Evolutionary conservation across 306 rosid genomes (phyloP).

Genomic region (Quillaja saponaria): DNA sequence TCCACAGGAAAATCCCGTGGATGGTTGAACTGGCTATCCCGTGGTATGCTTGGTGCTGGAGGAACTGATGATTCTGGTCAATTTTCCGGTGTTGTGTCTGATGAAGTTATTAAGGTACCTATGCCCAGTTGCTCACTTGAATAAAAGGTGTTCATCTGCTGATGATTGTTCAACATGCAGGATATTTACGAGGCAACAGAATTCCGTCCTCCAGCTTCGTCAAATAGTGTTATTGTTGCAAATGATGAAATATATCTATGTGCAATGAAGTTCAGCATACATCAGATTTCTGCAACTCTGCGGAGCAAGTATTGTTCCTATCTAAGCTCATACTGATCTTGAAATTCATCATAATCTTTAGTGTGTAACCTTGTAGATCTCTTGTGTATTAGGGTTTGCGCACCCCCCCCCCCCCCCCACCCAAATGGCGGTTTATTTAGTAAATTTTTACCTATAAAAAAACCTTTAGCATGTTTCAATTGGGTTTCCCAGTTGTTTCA

Average conservation of each 20-base stretch:
- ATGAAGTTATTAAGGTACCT: slow-evolving; percentile 79
- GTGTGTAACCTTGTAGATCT: too few species aligned
- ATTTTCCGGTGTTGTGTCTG: slow-evolving; percentile 94
- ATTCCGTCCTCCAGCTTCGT: slow-evolving; percentile 66
- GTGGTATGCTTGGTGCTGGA: slow-evolving; percentile 98
- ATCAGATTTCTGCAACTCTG: slow-evolving; percentile 61
- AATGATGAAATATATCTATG: slow-evolving; percentile 55
- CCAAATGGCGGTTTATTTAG: too few species aligned
- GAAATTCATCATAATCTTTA: too few species aligned
- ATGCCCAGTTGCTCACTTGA: too few species aligned
- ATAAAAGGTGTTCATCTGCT: too few species aligned
- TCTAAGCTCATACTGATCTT: too few species aligned
- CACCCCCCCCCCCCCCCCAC: too few species aligned
- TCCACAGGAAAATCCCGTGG: slow-evolving; percentile 65
- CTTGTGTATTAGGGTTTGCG: too few species aligned
- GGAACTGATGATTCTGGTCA: slow-evolving; percentile 95
- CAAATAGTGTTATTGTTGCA: slow-evolving; percentile 41
- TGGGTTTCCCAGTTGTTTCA: too few species aligned
- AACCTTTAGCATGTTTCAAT: too few species aligned
- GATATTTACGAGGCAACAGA: slow-evolving; percentile 89
- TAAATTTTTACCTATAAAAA: too few species aligned
- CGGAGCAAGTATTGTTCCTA: slow-evolving; percentile 55
- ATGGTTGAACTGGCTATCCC: slow-evolving; percentile 96
- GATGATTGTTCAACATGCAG: slow-evolving; percentile 39
- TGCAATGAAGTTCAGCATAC: slow-evolving; percentile 55